Percentiles rank a stretch among this genome's conserved stretches.
Conservation (phyloP, 768 basidiomycete species). For the Trametes cinnabarina region DNA sequence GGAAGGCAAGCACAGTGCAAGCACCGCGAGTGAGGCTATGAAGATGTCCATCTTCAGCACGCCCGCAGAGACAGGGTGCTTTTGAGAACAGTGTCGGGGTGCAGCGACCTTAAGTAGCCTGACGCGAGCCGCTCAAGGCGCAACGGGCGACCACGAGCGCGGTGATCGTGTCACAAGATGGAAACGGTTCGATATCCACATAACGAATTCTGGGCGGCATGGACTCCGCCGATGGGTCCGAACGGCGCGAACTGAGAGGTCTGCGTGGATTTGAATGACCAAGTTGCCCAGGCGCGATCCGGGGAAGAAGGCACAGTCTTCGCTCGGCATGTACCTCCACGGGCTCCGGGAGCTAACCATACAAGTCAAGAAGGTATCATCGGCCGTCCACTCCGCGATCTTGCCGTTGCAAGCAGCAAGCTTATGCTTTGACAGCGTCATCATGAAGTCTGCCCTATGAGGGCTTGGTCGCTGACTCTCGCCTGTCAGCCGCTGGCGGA, state of each 20-base stretch:
- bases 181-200: neutral
- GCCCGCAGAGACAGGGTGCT: slow-evolving; percentile 10
- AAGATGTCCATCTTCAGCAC: slow-evolving; percentile 17
- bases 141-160: neutral
- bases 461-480: neutral
- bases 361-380: neutral
- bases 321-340: slow-evolving; percentile 5
- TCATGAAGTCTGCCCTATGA: neutral
- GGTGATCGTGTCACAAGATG: slow-evolving; percentile 11
- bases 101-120: slow-evolving; percentile 9
- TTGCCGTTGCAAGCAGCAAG: neutral
- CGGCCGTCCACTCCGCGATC: neutral
- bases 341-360: slow-evolving; percentile 2
- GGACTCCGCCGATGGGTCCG: slow-evolving; percentile 1
- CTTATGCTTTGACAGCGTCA: neutral
- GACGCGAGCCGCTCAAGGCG: slow-evolving; percentile 3
- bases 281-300: slow-evolving; percentile 7
- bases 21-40: slow-evolving; percentile 12
- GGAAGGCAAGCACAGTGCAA: slow-evolving; percentile 14
- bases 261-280: neutral
- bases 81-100: neutral
- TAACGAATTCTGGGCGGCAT: slow-evolving; percentile 6
- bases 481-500: neutral
- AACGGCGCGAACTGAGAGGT: neutral
- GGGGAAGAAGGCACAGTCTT: slow-evolving; percentile 3